Evolutionary conservation across 306 rosid genomes (phyloP), one percentile per base, ranked within the genome.

Genomic region (Geum urbanum): DNA sequence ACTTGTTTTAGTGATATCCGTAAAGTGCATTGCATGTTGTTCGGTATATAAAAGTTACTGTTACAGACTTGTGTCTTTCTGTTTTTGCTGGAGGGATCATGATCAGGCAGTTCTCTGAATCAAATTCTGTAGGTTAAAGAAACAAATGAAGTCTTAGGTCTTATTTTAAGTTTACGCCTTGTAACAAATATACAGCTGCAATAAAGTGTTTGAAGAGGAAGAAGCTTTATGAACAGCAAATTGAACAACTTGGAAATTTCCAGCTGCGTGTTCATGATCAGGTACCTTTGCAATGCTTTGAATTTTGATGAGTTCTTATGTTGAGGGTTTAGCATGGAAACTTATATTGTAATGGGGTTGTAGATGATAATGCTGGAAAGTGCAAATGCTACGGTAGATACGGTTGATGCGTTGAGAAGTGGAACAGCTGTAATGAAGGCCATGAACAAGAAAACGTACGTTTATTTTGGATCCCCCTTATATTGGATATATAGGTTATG

Each of bases 401-500:
- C 97, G 0, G 99, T 95, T 40, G 99, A 95, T 74, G 99, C 97
- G 2, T 82, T 95, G 81, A 84, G 97, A 82, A 81, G 87, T 14
- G 99, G 99, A 68, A 97, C 97, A n/a, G 27, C 97, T 72, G 86
- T 90, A 32, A 95, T 95, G 99, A 95, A 95, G 85, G 96, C 97
- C 66, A 95, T 95, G 99, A 97, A 95, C 73, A 95, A 89, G 81
- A 88, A 97, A 72, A 91, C 95, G 97, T 95, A 81, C 75, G 88
- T 78, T 67, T 32, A 47, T 15, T 47, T 57, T 65, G 16, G 18
- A 45, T 55, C 43, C 14, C 32, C 64, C 5, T 70, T 56, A 37
- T 2, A 2, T 57, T 44, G 32, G 27, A 56, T 19, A 22, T 56
- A 56, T 44, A 59, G 56, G 5, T 8, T 24, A 5, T 12, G 7